Percentiles rank a stretch among this genome's conserved stretches.
phyloP scores from a whole-genome alignment of 441 rosid species.

The Gossypium davidsonii region DNA sequence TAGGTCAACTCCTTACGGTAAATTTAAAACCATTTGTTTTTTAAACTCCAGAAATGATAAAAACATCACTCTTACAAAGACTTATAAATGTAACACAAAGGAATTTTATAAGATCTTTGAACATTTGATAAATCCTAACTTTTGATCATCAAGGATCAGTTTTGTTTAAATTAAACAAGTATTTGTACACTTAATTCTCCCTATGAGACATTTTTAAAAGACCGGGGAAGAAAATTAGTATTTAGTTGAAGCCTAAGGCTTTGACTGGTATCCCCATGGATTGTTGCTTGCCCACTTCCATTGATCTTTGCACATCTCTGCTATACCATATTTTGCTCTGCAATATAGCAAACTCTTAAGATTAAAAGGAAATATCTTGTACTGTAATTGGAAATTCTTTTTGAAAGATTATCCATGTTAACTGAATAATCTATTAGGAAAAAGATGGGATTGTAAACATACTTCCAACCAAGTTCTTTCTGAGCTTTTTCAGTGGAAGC shows the following conservation, averaged over 20 bases:
- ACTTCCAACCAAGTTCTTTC: conserved; percentile 92
- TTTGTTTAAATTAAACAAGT: background rate
- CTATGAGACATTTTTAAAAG: background rate
- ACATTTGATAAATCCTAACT: background rate
- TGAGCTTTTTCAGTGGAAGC: conserved; percentile 70
- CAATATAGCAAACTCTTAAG: conserved; percentile 7
- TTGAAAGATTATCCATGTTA: background rate
- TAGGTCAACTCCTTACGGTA: conserved; percentile 11
- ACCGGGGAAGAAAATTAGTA: background rate
- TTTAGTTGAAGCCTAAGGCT: conserved; percentile 27
- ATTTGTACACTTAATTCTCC: background rate
- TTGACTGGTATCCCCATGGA: conserved; percentile 55
- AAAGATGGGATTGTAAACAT: conserved; percentile 12
- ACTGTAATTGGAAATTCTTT: background rate
- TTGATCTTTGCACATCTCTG: conserved; percentile 67
- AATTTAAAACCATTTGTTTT: conserved; percentile 1
- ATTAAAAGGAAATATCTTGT: conserved; percentile 5
- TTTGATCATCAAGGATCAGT: background rate
- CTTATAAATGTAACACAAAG: background rate
- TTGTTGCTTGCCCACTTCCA: conserved; percentile 68
- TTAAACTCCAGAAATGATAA: background rate
- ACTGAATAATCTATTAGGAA: background rate
- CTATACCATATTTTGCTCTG: conserved; percentile 66
- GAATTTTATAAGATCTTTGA: background rate
- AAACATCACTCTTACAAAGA: background rate